These are phyloP conservation scores for Eucommia ulmoides DNA, from an alignment of 257 asterid genomes.

Conservation along the genomic window DNA sequence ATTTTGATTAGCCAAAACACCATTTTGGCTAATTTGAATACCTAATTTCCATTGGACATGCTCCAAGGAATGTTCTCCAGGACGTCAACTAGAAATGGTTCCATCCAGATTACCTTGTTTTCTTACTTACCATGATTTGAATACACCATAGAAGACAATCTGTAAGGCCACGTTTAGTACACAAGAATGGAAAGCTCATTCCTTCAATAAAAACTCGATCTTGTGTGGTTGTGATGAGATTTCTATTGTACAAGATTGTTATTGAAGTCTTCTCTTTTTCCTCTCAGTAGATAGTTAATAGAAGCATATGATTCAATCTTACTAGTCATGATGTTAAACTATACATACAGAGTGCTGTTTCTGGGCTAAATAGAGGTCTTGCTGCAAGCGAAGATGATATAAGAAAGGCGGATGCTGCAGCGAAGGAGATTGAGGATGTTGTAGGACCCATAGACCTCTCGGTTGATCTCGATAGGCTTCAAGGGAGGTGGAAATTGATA, in stretches of 20 bases:
- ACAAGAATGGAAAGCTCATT: too few relatives aligned
- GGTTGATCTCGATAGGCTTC: conserved; percentile 56
- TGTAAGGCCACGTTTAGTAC: too few relatives aligned
- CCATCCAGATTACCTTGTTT: too few relatives aligned
- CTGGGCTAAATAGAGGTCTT: conserved; percentile 94
- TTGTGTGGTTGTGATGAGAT: not conserved
- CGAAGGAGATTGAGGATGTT: conserved; percentile 67
- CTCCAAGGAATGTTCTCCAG: too few relatives aligned
- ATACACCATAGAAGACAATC: too few relatives aligned
- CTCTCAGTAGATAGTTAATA: not conserved
- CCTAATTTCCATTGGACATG: too few relatives aligned
- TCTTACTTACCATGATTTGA: too few relatives aligned
- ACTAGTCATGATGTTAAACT: not conserved
- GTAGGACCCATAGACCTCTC: conserved; percentile 58
- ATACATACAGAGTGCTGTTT: conserved; percentile 53
- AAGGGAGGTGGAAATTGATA: conserved; percentile 82
- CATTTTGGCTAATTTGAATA: too few relatives aligned
- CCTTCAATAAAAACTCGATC: too few relatives aligned
- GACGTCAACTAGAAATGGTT: too few relatives aligned
- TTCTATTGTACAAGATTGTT: not conserved
- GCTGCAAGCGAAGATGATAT: conserved; percentile 78
- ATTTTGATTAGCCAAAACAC: too few relatives aligned
- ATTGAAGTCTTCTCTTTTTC: not conserved
- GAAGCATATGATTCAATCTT: not conserved
- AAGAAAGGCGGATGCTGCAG: conserved; percentile 59